phyloP scores from a whole-genome alignment of 495 filamentous ascomycete genomes.

The Apiosordaria backusii region DNA sequence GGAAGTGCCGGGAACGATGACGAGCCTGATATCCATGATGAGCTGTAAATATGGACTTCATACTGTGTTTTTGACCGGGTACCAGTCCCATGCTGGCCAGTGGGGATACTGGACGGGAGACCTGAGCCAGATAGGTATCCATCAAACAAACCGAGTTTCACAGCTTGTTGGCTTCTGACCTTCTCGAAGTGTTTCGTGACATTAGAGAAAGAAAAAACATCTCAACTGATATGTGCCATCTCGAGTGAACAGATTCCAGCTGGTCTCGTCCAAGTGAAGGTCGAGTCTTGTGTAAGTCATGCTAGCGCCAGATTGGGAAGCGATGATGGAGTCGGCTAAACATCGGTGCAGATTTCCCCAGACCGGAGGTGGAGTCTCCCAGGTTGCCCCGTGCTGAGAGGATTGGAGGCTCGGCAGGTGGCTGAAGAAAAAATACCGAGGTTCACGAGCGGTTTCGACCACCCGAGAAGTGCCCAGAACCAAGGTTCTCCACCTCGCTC shows the following conservation, averaged over 20 bases:
- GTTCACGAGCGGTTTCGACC: constrained; percentile 21
- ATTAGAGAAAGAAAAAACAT: no score
- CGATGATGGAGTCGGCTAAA: constrained; percentile 1
- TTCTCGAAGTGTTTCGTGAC: no score
- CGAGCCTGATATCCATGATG: constrained; percentile 8
- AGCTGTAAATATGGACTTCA: constrained; percentile 6
- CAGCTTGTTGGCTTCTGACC: neutral
- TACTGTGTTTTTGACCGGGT: neutral
- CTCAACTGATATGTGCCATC: no score
- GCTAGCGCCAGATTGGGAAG: neutral
- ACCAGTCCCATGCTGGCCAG: no score
- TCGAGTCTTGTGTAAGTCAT: neutral
- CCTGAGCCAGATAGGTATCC: neutral
- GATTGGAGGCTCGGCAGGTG: constrained; percentile 16
- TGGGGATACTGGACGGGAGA: neutral
- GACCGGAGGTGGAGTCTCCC: neutral
- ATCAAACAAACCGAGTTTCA: neutral
- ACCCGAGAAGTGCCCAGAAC: neutral
- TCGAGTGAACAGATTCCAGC: no score
- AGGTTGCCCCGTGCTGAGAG: constrained; percentile 4
- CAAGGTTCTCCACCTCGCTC: constrained; percentile 9
- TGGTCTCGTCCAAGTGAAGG: neutral
- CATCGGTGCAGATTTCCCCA: neutral
- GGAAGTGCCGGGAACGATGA: neutral
- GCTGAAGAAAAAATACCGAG: constrained; percentile 20